Evolutionary conservation across 441 rosid species (phyloP), one percentile per base, ranked within the genome.

Genomic region (Gossypium gossypioides): DNA sequence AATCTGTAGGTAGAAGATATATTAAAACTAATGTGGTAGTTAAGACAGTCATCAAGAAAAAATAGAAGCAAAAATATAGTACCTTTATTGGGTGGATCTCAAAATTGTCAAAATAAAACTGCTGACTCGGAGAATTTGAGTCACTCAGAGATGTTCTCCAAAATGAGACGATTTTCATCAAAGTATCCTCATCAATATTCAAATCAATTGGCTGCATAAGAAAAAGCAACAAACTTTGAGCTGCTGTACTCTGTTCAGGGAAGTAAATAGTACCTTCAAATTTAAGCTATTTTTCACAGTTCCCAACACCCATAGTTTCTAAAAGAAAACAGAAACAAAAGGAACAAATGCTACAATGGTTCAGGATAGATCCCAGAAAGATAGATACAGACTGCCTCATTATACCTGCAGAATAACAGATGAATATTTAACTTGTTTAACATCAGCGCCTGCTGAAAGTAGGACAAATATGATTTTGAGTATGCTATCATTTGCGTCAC

Each of bases 31-130:
- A 51, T 34, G 56, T 42, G 3, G 25, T 37, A 29, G 6, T 72
- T 7, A 40, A 73, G 73, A 68, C 71, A 22, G 12, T 5, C 21
- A 10, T 67, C 37, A 57, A 60, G 37, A 66, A 52, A 22, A 69
- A 72, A 44, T 1, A 72, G 76, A 75, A 67, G 58, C 18, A 73
- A 71, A 79, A 79, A 65, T 61, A 18, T 25, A 78, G 69, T 79
- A 92, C 99, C 99, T 92, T 94, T 72, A 94, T 78, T 13, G 99
- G 99, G 76, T 92, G 99, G 80, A 92, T 86, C 85, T 92, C 99
- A 85, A 94, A 90, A 86, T 92, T 83, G 80, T 94, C 97, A 78
- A 94, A 94, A 84, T 94, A 92, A 76, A 85, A 92, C 74, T 84
- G 97, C 80, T 63, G 89, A 85, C 96, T 89, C 57, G 82, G 86